Evolutionary conservation across 129 eudicot genomes (phyloP), one percentile per base, ranked within the genome.

Genomic region (Chrysanthemum lavandulifolium): DNA sequence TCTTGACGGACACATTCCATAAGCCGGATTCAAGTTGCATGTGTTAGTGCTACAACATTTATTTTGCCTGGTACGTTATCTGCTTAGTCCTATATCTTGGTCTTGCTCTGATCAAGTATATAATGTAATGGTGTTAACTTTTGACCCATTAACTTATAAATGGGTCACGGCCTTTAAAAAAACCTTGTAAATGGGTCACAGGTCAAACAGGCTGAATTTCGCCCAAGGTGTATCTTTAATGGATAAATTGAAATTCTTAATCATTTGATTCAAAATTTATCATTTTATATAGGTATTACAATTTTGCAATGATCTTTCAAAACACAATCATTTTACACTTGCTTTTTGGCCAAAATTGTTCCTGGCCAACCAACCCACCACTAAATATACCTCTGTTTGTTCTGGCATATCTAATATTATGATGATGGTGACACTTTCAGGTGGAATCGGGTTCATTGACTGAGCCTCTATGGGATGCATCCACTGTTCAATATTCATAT

Each of bases 21-120:
- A 95, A 95, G 74, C 99, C 97, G 43, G 99, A 45, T 95, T 95
- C 72, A 95, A 95, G 84, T 74, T 95, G 82, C 99, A 95, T 21
- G 97, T 95, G 14, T 70, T 85, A 78, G 97, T 95, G 84, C 86
- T 95, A 63, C 99, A 91, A 73, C 86, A 88, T 76, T 76, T 95
- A 75, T 95, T 95, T 68, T 84, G 94, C 79, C 69, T 91, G 91
- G 99, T 95, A 95, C 67, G 60, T 16, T 6, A 25, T 31, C 47
- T 45, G 33, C 23, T 6, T 53, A 19, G 58, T 31, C 67, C 13
- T 11, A 6, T 40, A 40, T 40, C 10, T 40, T 10, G 7, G 49
- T 51, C 47, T 51, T 52, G 31, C 13, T 49, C 8, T 67, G 7
- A 21, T 61, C 49, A 15, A 67, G 45, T 51, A 77, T 49, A 19